Percentiles rank a stretch among this genome's conserved stretches.
These are phyloP conservation scores for Paracorniculantispora psalliotae DNA, from an alignment of 2,329 filamentous ascomycete genomes.

Conservation along the genomic window DNA sequence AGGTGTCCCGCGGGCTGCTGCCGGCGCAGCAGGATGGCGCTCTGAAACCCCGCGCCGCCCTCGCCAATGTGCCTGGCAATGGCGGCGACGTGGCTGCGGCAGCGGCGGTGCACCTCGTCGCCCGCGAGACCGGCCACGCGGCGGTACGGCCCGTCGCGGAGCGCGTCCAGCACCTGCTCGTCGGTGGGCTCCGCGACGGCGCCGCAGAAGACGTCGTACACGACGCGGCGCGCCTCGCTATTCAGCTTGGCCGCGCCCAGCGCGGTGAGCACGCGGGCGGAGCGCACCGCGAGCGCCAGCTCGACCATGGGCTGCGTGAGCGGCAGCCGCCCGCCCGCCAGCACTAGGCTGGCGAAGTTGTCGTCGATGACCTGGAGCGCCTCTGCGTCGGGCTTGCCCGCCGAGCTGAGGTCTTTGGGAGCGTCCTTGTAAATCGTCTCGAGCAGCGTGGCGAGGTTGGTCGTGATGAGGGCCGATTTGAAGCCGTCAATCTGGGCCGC, in stretches of 20 bases:
- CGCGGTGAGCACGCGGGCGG: not conserved
- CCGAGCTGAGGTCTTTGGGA: not conserved
- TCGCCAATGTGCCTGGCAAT: not conserved
- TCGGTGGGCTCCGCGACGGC: not conserved
- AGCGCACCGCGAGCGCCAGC: not conserved
- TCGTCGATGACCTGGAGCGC: not conserved
- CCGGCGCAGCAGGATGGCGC: not conserved
- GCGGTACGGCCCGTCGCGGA: not conserved
- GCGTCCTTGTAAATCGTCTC: not conserved
- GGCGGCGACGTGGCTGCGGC: not conserved
- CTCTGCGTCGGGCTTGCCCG: not conserved
- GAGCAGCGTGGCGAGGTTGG: not conserved
- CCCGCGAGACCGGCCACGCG: not conserved
- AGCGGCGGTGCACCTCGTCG: not conserved
- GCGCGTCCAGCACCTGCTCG: not conserved
- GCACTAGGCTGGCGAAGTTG: not conserved
- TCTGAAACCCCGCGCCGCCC: not conserved
- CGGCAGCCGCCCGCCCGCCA: not conserved
- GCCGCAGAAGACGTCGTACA: not conserved
- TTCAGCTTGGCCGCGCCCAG: not conserved
- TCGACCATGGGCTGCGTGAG: not conserved
- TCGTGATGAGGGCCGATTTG: not conserved
- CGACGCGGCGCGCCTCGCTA: not conserved
- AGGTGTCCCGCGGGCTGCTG: not conserved
- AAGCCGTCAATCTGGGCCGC: not conserved